A percentile compares a stretch with the other conserved stretches of the same genome.
These are phyloP conservation scores for Microdochium paspali DNA, from an alignment of 2,329 filamentous ascomycete genomes.

Conservation along the genomic window DNA sequence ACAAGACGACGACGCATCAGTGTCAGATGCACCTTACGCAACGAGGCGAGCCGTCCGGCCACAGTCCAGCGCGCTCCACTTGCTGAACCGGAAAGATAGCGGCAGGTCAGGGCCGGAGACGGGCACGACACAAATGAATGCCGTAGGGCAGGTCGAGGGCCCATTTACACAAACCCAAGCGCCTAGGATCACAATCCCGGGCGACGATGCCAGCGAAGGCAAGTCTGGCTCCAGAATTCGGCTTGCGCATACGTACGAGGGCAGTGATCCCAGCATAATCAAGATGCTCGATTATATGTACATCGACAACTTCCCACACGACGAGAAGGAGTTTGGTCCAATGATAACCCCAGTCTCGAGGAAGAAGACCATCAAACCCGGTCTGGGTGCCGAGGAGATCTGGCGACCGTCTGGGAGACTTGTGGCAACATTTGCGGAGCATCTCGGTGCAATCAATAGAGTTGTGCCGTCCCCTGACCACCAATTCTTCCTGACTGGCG, in stretches of 20 bases:
- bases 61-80: constrained; percentile 48
- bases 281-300: constrained; percentile 80
- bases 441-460: constrained; percentile 72
- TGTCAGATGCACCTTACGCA: constrained; percentile 31
- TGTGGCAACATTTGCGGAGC: constrained; percentile 83
- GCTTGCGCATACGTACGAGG: constrained; percentile 73
- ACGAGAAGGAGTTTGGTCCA: constrained; percentile 66
- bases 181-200: constrained; percentile 21
- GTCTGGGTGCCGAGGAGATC: constrained; percentile 40
- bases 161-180: constrained; percentile 33
- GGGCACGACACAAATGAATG: constrained; percentile 48
- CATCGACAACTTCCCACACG: constrained; percentile 57
- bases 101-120: constrained; percentile 50
- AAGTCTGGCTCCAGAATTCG: constrained; percentile 37
- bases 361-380: constrained; percentile 36
- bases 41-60: constrained; percentile 39
- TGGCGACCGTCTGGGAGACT: constrained; percentile 82
- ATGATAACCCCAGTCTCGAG: constrained; percentile 61
- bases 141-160: constrained; percentile 50
- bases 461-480: constrained; percentile 82
- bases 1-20: constrained; percentile 22
- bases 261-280: constrained; percentile 62
- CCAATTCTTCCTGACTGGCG: constrained; percentile 86
- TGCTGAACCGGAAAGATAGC: constrained; percentile 49
- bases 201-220: constrained; percentile 17